These are phyloP conservation scores for Amaranthus cruentus DNA, from an alignment of 148 eudicot species.

Conservation along the genomic window DNA sequence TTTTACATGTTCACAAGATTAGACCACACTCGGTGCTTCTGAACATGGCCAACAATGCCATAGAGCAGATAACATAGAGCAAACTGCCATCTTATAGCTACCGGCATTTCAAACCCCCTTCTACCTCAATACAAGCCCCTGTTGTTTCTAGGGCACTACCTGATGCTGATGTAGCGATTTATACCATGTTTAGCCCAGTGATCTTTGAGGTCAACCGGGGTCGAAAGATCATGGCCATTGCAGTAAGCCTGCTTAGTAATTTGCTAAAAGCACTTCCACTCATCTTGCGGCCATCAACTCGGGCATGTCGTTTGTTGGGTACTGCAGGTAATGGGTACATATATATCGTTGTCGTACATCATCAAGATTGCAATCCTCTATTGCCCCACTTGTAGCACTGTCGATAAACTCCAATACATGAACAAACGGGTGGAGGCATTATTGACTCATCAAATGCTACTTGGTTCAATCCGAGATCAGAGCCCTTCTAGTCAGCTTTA, in stretches of 20 bases:
- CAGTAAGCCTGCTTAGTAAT: constrained; percentile 72
- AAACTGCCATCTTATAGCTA: neutral
- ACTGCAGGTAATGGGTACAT: constrained; percentile 79
- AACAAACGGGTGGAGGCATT: constrained; percentile 89
- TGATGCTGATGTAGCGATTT: constrained; percentile 91
- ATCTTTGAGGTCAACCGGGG: constrained; percentile 77
- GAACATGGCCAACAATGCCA: neutral
- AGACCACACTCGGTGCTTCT: neutral
- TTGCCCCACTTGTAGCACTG: constrained; percentile 98
- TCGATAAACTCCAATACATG: constrained; percentile 75
- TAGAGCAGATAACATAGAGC: neutral
- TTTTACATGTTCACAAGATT: constrained; percentile 25
- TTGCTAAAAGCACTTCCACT: constrained; percentile 91
- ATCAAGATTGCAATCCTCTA: constrained; percentile 97
- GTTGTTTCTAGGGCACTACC: constrained; percentile 28
- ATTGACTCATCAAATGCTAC: constrained; percentile 75
- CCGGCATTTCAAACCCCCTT: neutral
- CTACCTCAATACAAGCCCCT: constrained; percentile 8
- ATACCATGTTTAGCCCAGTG: constrained; percentile 98
- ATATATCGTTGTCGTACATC: constrained; percentile 83
- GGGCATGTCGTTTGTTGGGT: constrained; percentile 80
- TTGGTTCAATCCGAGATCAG: constrained; percentile 80
- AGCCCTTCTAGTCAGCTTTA: constrained; percentile 68
- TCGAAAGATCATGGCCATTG: constrained; percentile 75
- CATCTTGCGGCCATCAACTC: constrained; percentile 93